Conservation (phyloP, 768 basidiomycete genomes). For the Amanita muscaria region DNA sequence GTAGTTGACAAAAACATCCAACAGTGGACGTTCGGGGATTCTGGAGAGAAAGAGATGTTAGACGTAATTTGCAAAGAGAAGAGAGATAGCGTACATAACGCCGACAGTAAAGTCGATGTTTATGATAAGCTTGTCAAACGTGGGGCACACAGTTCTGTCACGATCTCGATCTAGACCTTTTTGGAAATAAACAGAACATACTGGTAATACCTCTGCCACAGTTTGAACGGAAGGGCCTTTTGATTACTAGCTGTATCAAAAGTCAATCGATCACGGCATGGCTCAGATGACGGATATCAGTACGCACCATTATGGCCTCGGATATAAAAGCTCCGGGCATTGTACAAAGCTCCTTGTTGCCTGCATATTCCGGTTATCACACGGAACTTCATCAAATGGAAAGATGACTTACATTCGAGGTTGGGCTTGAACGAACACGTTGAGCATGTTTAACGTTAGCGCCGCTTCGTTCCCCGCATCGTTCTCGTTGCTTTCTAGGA, state of each 20-base stretch:
- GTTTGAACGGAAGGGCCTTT: not conserved
- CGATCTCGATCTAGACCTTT: too few relatives aligned
- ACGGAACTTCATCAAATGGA: not conserved
- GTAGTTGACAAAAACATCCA: too few relatives aligned
- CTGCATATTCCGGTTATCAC: not conserved
- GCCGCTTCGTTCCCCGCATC: not conserved
- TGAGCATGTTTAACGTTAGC: slow-evolving; percentile 7
- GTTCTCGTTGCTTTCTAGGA: not conserved
- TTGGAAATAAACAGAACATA: not conserved
- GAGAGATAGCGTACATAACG: not conserved
- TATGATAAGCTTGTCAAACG: slow-evolving; percentile 2
- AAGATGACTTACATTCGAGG: slow-evolving; percentile 3
- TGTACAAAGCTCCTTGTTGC: slow-evolving; percentile 3
- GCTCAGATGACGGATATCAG: too few relatives aligned
- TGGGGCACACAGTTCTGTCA: slow-evolving; percentile 5
- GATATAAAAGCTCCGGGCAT: slow-evolving; percentile 4
- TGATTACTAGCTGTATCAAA: too few relatives aligned
- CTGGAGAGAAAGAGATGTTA: too few relatives aligned
- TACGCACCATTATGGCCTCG: not conserved
- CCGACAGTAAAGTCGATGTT: slow-evolving; percentile 1
- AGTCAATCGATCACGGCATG: not conserved
- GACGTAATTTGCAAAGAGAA: not conserved
- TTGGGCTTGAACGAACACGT: slow-evolving; percentile 4
- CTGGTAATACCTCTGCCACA: slow-evolving; percentile 6
- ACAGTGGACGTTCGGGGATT: too few relatives aligned